phyloP scores from a whole-genome alignment of 2,329 filamentous ascomycete species.

The Fusarium sp. region DNA sequence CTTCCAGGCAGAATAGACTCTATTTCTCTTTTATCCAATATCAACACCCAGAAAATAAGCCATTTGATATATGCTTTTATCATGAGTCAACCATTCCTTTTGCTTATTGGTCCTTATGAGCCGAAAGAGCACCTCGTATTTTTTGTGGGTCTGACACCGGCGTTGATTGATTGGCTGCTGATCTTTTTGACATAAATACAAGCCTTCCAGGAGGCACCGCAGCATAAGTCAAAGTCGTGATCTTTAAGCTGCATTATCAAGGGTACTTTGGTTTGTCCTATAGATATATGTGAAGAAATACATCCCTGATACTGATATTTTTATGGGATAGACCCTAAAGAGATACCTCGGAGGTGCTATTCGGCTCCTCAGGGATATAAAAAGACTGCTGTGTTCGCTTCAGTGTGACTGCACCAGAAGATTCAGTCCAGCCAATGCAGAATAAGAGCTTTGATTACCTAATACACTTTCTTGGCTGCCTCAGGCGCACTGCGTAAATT shows the following conservation, averaged over 20 bases:
- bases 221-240: background rate
- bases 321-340: background rate
- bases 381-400: background rate
- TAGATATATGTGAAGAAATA: background rate
- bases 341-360: background rate
- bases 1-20: background rate
- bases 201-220: background rate
- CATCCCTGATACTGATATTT: background rate
- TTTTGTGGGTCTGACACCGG: background rate
- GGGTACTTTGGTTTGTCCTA: background rate
- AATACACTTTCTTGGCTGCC: constrained; percentile 29
- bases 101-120: background rate
- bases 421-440: background rate
- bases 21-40: background rate
- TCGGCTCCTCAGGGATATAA: background rate
- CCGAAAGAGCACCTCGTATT: background rate
- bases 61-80: background rate
- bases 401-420: background rate
- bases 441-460: constrained; percentile 19
- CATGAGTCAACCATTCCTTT: background rate
- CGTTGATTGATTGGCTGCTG: background rate
- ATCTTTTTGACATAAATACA: background rate
- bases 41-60: background rate
- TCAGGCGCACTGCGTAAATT: constrained; percentile 37
- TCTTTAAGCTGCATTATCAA: background rate